A percentile compares a stretch with the other conserved stretches of the same genome.
Conservation (phyloP, 2,329 filamentous ascomycete species). For the Fulvia fulva region DNA sequence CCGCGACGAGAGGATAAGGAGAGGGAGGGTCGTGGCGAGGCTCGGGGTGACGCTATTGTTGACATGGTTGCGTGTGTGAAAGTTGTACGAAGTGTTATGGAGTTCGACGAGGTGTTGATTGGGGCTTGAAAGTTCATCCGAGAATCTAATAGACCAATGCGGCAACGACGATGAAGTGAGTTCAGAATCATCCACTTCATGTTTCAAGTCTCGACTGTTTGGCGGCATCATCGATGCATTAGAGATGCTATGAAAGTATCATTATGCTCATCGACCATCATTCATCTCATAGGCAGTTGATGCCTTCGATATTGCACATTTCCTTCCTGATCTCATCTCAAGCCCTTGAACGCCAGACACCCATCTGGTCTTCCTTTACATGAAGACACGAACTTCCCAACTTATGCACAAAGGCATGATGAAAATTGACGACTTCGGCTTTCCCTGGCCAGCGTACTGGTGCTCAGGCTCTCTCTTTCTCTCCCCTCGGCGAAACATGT, state of each 20-base stretch:
- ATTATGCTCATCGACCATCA: neutral
- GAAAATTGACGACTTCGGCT: neutral
- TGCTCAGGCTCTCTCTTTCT: neutral
- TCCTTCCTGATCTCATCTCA: no score
- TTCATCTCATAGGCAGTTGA: neutral
- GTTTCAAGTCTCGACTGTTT: no score
- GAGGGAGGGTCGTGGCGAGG: constrained; percentile 57
- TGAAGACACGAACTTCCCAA: neutral
- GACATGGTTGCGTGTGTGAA: constrained; percentile 45
- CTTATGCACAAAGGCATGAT: neutral
- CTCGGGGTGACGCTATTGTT: constrained; percentile 46
- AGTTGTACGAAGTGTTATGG: neutral
- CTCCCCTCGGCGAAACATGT: no score
- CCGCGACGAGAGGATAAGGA: constrained; percentile 68
- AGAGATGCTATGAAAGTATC: no score
- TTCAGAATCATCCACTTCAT: no score
- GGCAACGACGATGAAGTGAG: neutral
- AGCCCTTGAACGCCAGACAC: no score
- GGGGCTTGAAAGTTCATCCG: neutral
- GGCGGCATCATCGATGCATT: neutral
- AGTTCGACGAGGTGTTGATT: neutral
- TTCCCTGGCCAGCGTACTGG: neutral
- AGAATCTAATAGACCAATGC: neutral
- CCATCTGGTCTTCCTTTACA: neutral
- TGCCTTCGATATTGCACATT: no score